A percentile compares a stretch with the other conserved stretches of the same genome.
phyloP scores from a whole-genome alignment of 2,329 filamentous ascomycete genomes.

The Alternaria burnsii region DNA sequence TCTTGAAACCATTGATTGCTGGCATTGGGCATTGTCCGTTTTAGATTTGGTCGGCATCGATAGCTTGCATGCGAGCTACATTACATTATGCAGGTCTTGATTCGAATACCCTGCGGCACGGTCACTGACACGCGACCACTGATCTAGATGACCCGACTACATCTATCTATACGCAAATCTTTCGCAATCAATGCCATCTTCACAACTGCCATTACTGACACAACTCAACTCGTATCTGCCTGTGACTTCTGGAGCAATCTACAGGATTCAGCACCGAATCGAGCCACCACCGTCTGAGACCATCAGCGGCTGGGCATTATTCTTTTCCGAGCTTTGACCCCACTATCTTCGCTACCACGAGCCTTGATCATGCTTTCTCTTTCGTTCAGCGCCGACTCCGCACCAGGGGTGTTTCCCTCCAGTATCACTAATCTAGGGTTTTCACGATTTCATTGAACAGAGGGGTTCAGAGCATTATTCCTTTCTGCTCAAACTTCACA shows the following conservation, averaged over 20 bases:
- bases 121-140: not conserved
- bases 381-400: not conserved
- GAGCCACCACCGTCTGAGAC: not conserved
- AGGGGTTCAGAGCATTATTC: not conserved
- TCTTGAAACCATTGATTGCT: not conserved
- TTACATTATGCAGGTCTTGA: not conserved
- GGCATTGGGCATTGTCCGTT: slow-evolving; percentile 5
- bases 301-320: not conserved
- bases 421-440: not conserved
- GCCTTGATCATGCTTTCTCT: not conserved
- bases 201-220: not conserved
- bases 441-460: not conserved
- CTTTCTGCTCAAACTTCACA: not conserved
- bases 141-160: not conserved
- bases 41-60: slow-evolving; percentile 3
- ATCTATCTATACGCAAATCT: not conserved
- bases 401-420: not conserved
- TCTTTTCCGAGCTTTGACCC: not conserved
- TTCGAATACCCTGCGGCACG: not conserved
- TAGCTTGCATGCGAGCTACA: not conserved
- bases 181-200: not conserved
- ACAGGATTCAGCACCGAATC: not conserved
- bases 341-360: not conserved
- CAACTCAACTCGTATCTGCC: not conserved
- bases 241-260: not conserved